A percentile compares a stretch with the other conserved stretches of the same genome.
Conservation (phyloP, 2,329 filamentous ascomycete genomes). For the Macrophomina phaseolina region DNA sequence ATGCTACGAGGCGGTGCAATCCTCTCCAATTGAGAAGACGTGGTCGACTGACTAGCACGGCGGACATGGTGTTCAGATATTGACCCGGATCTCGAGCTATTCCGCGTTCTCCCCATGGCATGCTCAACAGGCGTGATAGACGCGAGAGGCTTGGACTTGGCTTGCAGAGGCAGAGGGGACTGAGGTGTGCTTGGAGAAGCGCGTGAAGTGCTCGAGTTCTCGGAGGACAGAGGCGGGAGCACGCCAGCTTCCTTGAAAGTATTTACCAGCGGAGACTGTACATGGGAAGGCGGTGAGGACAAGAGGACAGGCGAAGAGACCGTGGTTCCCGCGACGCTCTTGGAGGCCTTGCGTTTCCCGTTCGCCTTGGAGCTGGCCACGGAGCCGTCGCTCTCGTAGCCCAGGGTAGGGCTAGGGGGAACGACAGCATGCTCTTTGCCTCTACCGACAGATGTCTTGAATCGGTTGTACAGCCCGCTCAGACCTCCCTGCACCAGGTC, state of each 20-base stretch:
- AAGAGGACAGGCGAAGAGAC: constrained; percentile 44
- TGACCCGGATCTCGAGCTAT: constrained; percentile 21
- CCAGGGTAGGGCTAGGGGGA: constrained; percentile 38
- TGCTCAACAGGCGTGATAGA: constrained; percentile 30
- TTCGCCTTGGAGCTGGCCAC: constrained; percentile 34
- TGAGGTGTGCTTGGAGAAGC: constrained; percentile 41
- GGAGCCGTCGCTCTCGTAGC: constrained; percentile 40
- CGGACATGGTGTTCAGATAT: constrained; percentile 21
- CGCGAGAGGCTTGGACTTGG: constrained; percentile 40
- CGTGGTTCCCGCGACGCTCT: constrained; percentile 39
- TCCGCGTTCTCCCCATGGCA: constrained; percentile 11
- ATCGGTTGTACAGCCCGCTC: constrained; percentile 84
- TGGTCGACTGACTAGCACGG: constrained; percentile 26
- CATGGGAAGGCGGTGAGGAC: constrained; percentile 42
- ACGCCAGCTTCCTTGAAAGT: constrained; percentile 42
- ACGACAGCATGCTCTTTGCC: constrained; percentile 59
- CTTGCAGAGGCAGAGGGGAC: constrained; percentile 35
- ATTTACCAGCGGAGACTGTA: constrained; percentile 46
- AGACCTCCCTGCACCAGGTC: constrained; percentile 84
- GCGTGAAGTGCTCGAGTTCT: constrained; percentile 33
- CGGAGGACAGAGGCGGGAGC: constrained; percentile 31
- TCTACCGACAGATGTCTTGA: constrained; percentile 81
- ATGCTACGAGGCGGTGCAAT: constrained; percentile 20
- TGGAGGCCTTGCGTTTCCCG: constrained; percentile 29
- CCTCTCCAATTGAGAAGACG: constrained; percentile 23